Conservation (phyloP, 192 early-diverging fungal species). For the Podila epigama region DNA sequence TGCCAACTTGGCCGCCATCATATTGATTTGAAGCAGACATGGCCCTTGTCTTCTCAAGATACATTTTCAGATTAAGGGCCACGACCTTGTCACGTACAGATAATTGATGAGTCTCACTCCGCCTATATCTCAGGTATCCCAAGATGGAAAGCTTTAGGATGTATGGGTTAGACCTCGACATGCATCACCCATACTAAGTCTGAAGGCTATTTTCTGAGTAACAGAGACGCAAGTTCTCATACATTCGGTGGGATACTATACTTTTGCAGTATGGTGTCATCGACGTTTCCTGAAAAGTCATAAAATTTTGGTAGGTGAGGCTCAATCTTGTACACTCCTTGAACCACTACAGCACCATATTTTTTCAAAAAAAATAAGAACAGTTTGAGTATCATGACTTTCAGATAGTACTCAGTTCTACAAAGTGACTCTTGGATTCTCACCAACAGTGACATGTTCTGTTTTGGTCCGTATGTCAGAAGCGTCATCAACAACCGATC, state of each 20-base stretch:
- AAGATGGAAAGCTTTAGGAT: slow-evolving; percentile 28
- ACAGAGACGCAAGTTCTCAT: neutral
- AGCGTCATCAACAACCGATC: slow-evolving; percentile 34
- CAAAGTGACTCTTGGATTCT: neutral
- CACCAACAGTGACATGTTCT: slow-evolving; percentile 30
- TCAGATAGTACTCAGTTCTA: neutral
- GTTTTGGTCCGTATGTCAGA: slow-evolving; percentile 33
- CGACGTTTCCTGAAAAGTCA: slow-evolving; percentile 25
- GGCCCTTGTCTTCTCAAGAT: slow-evolving; percentile 26
- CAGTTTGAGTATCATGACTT: neutral
- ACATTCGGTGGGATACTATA: slow-evolving; percentile 44
- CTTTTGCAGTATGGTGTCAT: slow-evolving; percentile 18
- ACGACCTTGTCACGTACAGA: slow-evolving; percentile 34
- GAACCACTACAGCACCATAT: no score
- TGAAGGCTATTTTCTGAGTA: neutral
- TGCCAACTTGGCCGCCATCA: neutral
- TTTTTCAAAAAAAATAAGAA: no score
- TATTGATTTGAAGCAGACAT: slow-evolving; percentile 20
- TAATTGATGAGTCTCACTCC: slow-evolving; percentile 26
- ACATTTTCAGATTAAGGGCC: slow-evolving; percentile 26
- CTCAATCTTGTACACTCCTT: slow-evolving; percentile 40
- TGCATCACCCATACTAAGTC: neutral
- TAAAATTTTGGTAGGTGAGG: slow-evolving; percentile 45
- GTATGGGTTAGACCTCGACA: neutral
- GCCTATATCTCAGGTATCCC: slow-evolving; percentile 44